Percentiles rank a stretch among this genome's conserved stretches.
These are phyloP conservation scores for Knufia petricola DNA, from an alignment of 2,329 filamentous ascomycete species.

Conservation along the genomic window DNA sequence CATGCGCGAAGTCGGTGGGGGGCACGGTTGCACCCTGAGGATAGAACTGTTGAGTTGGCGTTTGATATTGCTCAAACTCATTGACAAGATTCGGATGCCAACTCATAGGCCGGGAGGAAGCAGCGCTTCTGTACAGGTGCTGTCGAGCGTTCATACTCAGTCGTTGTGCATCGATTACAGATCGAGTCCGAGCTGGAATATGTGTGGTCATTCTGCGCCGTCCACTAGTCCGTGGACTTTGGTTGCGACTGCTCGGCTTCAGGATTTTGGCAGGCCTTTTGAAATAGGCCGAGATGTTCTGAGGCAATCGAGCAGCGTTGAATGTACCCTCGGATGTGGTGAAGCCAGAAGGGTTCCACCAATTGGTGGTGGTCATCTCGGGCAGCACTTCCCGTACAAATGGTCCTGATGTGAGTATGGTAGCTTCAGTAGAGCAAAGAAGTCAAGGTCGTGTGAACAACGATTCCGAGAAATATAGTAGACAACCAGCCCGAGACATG, in stretches of 20 bases:
- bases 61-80: constrained; percentile 6
- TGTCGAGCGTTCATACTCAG: constrained; percentile 10
- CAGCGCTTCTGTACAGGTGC: constrained; percentile 1
- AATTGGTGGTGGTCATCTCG: neutral
- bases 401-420: no score
- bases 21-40: constrained; percentile 8
- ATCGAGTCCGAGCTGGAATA: constrained; percentile 15
- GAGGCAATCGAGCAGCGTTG: neutral
- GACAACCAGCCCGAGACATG: neutral
- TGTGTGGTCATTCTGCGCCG: constrained; percentile 20
- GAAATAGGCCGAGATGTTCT: constrained; percentile 17
- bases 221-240: constrained; percentile 15
- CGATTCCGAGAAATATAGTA: neutral
- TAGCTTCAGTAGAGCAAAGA: neutral
- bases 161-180: constrained; percentile 19
- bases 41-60: constrained; percentile 5
- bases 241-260: constrained; percentile 21
- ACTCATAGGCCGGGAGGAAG: constrained; percentile 18
- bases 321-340: neutral
- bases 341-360: neutral
- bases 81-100: constrained; percentile 20
- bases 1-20: constrained; percentile 19
- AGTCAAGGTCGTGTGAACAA: neutral
- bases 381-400: no score
- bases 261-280: constrained; percentile 18